Evolutionary conservation across 78 protist genomes (phyloP), one percentile per base, ranked within the genome.

Genomic region (Mantamonas sphyraenae): DNA sequence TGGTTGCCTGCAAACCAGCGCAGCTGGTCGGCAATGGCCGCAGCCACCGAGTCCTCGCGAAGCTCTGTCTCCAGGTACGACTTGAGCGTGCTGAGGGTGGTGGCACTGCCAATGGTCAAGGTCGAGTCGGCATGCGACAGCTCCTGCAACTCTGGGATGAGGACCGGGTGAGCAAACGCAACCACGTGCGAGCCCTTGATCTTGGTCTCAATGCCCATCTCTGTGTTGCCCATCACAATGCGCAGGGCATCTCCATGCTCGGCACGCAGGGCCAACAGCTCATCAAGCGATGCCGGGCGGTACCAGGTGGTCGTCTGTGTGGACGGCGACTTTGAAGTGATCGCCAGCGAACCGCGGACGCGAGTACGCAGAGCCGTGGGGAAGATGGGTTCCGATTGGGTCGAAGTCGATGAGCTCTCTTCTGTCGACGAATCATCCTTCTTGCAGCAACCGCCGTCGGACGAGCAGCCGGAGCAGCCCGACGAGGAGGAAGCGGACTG

Each of bases 1-100:
- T 84, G 94, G 16, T 40, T 61, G 22, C 93, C 85, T 12, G 94
- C 93, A 57, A 91, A 91, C 85, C 84, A 87, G 42, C 78, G 72
- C 22, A 90, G 76, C 73, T 77, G 84, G 47, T 74, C 68, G 14
- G 73, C 34, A 12, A 87, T 51, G 10, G 83, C 82, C 17, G 43
- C 57, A 38, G 38, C 70, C 20, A 43, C 67, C 8, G 28, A 71
- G 63, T 12, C 31, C 34, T 39, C 68, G 28, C 17, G 51, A 12
- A 26, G 24, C 69, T 64, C 26, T 17, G 31, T 14, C n/a, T n/a
- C n/a, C n/a, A n/a, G n/a, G 47, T 42, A 42, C 47, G 47, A n/a
- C n/a, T n/a, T n/a, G n/a, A n/a, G n/a, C 47, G 7, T 10, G 24
- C 10, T 42, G 7, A 53, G 59, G 26, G 19, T 3, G 59, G 59